Base-by-base conservation (phyloP, 129 eudicot species). In the Pittosporum tobira region DNA sequence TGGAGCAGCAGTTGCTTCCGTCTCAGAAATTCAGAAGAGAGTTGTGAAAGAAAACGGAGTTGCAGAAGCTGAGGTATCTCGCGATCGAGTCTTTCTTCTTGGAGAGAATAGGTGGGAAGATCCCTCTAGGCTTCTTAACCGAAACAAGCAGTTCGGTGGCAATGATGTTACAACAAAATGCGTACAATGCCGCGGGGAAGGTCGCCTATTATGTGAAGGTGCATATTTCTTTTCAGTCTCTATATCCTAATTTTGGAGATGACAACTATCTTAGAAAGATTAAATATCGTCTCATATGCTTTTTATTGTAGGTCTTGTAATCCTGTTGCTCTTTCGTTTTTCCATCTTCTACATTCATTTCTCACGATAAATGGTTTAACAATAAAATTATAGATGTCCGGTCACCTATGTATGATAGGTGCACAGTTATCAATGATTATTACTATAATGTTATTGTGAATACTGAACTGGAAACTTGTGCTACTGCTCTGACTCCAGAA, bases 51-150 rank as follows among this genome's bases (percentile, higher is more conserved):
- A 75, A 64, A 73, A 76, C 16, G 70, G 66, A 37, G 54, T 47
- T 46, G 42, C 71, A 65, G 79, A 76, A 71, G 11, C 48, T 31
- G 66, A 70, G 22, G 71, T 57, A 43, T 67, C 73, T 16, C 58
- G 48, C 12, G 52, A 74, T 61, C 69, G 84, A 27, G 98, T 90
- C 57, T 90, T 71, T 86, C 98, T 90, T 73, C 95, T 90, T 46
- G 98, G 98, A 60, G 98, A 90, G 79, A 90, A 90, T 51, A 61
- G 98, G 58, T 90, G 88, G 85, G 98, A 90, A 78, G 98, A 90
- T 25, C 75, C 95, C 52, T 85, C 95, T 0, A 78, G 95, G 77
- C 89, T 86, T 52, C 65, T 64, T 60, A 62, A 71, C 15, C 51
- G 36, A 47, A 69, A 63, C 42, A 69, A 72, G 64, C 65, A 43